Conservation (phyloP, 2,329 filamentous ascomycete genomes). For the Dactylellina cionopaga region DNA sequence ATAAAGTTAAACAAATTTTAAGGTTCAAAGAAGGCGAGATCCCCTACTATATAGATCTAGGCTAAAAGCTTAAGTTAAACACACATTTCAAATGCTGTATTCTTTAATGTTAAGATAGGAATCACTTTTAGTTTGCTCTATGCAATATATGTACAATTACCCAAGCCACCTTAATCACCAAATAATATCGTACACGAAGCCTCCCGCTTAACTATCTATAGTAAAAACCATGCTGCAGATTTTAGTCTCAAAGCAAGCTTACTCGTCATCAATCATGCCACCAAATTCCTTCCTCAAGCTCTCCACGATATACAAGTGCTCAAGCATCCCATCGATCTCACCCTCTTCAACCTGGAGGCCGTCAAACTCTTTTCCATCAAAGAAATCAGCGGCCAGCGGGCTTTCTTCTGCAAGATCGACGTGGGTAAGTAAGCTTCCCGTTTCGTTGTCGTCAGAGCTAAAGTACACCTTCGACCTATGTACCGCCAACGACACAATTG, state of each 20-base stretch:
- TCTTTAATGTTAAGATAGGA: too few species aligned
- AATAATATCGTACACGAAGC: slow-evolving; percentile 29
- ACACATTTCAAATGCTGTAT: too few species aligned
- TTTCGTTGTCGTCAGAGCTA: slow-evolving; percentile 4
- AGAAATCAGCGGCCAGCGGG: neutral
- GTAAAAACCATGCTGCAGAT: neutral
- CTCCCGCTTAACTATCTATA: neutral
- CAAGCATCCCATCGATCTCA: slow-evolving; percentile 13
- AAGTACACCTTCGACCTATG: slow-evolving; percentile 20
- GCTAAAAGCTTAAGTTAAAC: too few species aligned
- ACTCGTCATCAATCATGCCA: slow-evolving; percentile 36
- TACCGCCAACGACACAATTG: slow-evolving; percentile 8
- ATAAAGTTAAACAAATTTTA: too few species aligned
- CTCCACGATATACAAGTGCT: slow-evolving; percentile 35
- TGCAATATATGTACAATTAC: too few species aligned
- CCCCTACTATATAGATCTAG: too few species aligned
- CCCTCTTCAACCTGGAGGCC: slow-evolving; percentile 3
- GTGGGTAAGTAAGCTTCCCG: slow-evolving; percentile 3
- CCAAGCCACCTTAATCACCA: too few species aligned
- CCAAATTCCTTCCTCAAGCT: slow-evolving; percentile 44
- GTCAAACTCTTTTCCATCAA: slow-evolving; percentile 4
- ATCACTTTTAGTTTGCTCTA: too few species aligned
- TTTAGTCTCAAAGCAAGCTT: neutral
- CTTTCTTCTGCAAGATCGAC: slow-evolving; percentile 4
- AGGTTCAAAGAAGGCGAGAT: too few species aligned